Conservation (phyloP, 495 filamentous ascomycete genomes). For the Neurospora sublineolata region DNA sequence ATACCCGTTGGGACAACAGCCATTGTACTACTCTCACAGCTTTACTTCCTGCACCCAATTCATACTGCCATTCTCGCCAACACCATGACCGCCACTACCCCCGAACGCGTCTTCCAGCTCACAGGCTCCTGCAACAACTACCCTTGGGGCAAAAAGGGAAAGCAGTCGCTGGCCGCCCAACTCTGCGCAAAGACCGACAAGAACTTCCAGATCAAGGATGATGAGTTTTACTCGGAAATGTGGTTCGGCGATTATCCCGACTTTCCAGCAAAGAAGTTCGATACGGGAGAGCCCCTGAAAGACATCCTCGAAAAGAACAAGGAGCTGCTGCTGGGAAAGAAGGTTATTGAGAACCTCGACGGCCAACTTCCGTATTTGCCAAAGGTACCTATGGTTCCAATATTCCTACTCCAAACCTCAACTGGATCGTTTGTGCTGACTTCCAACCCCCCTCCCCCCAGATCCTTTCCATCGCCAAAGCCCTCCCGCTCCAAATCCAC, state of each 20-base stretch:
- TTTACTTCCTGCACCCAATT: neutral
- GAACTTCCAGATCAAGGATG: constrained; percentile 58
- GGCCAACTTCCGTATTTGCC: constrained; percentile 61
- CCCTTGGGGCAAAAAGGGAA: constrained; percentile 59
- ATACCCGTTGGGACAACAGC: neutral
- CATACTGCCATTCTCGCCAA: neutral
- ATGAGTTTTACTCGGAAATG: constrained; percentile 55
- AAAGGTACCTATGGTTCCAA: constrained; percentile 41
- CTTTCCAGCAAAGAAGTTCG: constrained; percentile 51
- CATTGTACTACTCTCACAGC: neutral
- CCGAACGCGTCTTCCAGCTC: constrained; percentile 36
- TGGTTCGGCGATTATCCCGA: constrained; percentile 77
- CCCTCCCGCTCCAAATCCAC: constrained; percentile 72
- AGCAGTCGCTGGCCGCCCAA: constrained; percentile 56
- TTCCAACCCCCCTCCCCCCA: constrained; percentile 7
- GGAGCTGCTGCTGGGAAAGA: constrained; percentile 51
- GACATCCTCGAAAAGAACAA: constrained; percentile 54
- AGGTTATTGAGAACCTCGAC: constrained; percentile 51
- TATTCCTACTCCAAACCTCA: no score
- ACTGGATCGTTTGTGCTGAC: no score
- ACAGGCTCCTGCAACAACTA: constrained; percentile 44
- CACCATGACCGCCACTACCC: constrained; percentile 3
- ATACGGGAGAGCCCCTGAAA: constrained; percentile 51
- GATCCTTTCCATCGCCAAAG: constrained; percentile 68
- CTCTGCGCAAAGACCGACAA: constrained; percentile 54